Evolutionary conservation across 2,329 filamentous ascomycete species (phyloP), one percentile per base, ranked within the genome.

Genomic region (Elsinoe australis): DNA sequence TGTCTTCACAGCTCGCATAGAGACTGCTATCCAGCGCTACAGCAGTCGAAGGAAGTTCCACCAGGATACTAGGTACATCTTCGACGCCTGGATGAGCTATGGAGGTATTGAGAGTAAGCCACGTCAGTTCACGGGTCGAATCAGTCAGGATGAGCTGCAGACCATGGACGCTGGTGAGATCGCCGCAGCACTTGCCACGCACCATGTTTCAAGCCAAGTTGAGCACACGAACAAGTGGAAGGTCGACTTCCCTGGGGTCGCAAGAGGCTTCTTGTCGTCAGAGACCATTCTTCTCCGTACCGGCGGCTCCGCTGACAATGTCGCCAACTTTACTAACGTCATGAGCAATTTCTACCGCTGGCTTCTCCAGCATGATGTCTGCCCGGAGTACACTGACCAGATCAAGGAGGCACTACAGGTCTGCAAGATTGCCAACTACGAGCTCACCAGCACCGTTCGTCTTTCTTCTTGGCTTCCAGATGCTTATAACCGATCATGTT

Each of bases 281-380:
- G 35, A 34, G 18, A 38, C 14, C 17, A 34, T 22, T 29, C 32
- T 18, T 46, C 28, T 24, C 32, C 42, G 19, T 24, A 38, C 32
- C 19, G 18, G 32, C n/a, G 24, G 39, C 17, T 26, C 44, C 38
- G 5, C 21, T 24, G 33, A 73, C 9, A 73, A 60, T 15, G 57
- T 88, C 52, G 67, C 74, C n/a, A 64, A 74, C 5, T 80, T 79
- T 2, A 78, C 82, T 15, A 73, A 76, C 26, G 78, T 94, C 0
- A 72, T 95, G 32, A 78, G 79, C 51, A 94, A 92, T 60, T 96
- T 96, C 61, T 78, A 95, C 54, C 85, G 87, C 54, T 98, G 95
- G 56, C 71, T 96, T 0, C 71, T 89, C 7, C 78, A 84, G 52
- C 89, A 96, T 59, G 77, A 85, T 29, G 90, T 94, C 12, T 95